A percentile compares a stretch with the other conserved stretches of the same genome.
Conservation (phyloP, 306 rosid genomes). For the Rubus idaeus region DNA sequence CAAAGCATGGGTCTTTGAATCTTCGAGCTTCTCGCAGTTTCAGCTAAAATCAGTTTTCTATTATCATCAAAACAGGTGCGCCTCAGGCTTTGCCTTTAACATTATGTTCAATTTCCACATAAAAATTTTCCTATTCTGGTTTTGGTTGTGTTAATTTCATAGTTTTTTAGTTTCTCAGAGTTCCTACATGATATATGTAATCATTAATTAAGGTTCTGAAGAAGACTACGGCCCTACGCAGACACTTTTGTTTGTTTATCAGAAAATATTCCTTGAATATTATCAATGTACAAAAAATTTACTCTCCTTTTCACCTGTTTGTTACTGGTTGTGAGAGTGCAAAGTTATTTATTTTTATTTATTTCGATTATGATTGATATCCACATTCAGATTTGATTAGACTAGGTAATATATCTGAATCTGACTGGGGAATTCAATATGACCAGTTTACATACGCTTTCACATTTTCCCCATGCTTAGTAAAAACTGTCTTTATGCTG, state of each 20-base stretch:
- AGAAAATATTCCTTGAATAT: too few species aligned
- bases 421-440: background rate
- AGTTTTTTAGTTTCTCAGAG: background rate
- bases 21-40: background rate
- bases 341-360: background rate
- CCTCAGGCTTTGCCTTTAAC: background rate
- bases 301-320: too few species aligned
- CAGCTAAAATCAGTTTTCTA: background rate
- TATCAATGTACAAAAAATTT: too few species aligned
- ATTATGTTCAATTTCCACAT: background rate
- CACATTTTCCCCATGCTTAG: background rate
- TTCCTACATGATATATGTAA: background rate
- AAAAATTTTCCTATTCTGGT: background rate
- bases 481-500: background rate
- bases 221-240: too few species aligned
- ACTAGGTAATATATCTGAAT: background rate
- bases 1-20: background rate
- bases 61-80: background rate
- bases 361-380: background rate
- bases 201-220: background rate
- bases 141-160: background rate
- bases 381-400: background rate
- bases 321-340: too few species aligned
- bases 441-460: background rate
- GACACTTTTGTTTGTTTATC: too few species aligned